Percentiles rank a stretch among this genome's conserved stretches.
These are phyloP conservation scores for Phytopythium ostracodes DNA, from an alignment of 352 stramenopile species.

Conservation along the genomic window DNA sequence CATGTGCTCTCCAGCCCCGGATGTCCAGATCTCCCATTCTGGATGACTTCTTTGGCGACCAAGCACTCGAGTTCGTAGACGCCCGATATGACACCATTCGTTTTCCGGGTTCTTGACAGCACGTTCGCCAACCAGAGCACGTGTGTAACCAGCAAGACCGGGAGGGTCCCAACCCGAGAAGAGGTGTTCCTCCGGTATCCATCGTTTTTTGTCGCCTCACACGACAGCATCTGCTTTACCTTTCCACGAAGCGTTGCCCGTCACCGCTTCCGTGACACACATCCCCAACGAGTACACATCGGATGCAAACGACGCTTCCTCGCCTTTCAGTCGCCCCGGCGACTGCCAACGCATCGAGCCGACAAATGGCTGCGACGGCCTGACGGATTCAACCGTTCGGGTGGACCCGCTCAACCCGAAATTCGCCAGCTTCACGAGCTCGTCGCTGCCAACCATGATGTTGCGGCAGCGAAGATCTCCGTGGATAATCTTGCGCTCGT, in stretches of 20 bases:
- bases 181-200: background rate
- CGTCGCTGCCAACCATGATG: conserved; percentile 20
- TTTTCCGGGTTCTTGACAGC: conserved; percentile 14
- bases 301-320: conserved; percentile 15
- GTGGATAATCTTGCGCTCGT: conserved; percentile 21
- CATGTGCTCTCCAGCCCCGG: background rate
- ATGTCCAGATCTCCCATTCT: background rate
- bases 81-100: conserved; percentile 14
- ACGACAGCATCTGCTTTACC: conserved; percentile 14
- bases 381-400: background rate
- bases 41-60: background rate
- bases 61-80: conserved; percentile 7
- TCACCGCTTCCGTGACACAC: conserved; percentile 32
- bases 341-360: conserved; percentile 17
- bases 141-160: background rate
- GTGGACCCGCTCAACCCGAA: conserved; percentile 20
- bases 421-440: conserved; percentile 19
- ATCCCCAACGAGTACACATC: conserved; percentile 39
- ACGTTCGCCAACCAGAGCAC: conserved; percentile 27
- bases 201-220: conserved; percentile 3
- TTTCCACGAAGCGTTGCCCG: conserved; percentile 16
- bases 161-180: too few relatives aligned
- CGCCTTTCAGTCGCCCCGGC: conserved; percentile 17
- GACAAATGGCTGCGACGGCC: background rate
- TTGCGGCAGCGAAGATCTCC: conserved; percentile 22